These are phyloP conservation scores for Aegilops sharonensis DNA, from an alignment of 176 grass and related monocot species.

Conservation along the genomic window DNA sequence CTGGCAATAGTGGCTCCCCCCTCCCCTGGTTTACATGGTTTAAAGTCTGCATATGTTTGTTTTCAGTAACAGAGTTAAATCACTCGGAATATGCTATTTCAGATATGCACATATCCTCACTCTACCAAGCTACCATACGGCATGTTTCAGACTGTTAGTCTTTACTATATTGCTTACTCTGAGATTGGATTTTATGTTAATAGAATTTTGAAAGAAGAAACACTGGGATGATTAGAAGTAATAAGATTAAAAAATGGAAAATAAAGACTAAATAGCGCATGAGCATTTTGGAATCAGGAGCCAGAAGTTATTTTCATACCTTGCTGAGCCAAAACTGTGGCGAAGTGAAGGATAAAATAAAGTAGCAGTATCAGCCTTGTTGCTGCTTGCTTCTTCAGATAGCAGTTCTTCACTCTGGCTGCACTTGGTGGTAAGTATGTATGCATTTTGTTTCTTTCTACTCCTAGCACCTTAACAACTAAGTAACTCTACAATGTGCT, in stretches of 20 bases:
- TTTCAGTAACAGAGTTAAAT: constrained; percentile 3
- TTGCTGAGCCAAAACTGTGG: constrained; percentile 7
- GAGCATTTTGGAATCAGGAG: constrained; percentile 5
- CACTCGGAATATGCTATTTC: not conserved
- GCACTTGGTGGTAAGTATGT: constrained; percentile 21
- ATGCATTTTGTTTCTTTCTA: constrained; percentile 23
- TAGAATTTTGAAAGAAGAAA: not conserved
- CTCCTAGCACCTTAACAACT: constrained; percentile 2
- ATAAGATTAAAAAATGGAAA: not conserved
- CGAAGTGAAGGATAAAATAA: constrained; percentile 19
- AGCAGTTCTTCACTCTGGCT: constrained; percentile 19
- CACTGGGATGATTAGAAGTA: not conserved
- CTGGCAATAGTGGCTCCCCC: not conserved
- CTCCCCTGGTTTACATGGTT: not conserved
- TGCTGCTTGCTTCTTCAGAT: constrained; percentile 26
- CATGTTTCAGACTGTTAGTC: constrained; percentile 7
- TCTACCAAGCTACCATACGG: not conserved
- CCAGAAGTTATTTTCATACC: constrained; percentile 7
- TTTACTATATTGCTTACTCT: not conserved
- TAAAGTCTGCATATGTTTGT: constrained; percentile 11
- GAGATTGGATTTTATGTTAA: constrained; percentile 2
- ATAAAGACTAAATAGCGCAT: not conserved
- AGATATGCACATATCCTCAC: not conserved
- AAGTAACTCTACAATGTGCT: not conserved
- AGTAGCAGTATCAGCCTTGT: constrained; percentile 22